Conservation (phyloP, 2,329 filamentous ascomycete species). For the Hymenoscyphus scutula region DNA sequence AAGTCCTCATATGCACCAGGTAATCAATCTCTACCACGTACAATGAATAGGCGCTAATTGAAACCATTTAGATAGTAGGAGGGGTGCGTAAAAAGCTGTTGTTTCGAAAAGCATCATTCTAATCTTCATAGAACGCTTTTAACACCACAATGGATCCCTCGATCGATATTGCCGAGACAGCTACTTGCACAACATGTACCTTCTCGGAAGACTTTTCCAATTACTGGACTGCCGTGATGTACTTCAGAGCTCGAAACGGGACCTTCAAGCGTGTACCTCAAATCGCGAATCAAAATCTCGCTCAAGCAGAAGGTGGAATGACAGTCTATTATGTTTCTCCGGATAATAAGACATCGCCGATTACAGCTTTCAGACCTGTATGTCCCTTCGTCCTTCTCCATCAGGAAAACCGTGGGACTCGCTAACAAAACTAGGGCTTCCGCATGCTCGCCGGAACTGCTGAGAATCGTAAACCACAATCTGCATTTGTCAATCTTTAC, state of each 20-base stretch:
- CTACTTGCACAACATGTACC: slow-evolving; percentile 13
- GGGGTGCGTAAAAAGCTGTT: slow-evolving; percentile 2
- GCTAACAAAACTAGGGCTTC: slow-evolving; percentile 7
- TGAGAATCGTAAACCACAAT: slow-evolving; percentile 4
- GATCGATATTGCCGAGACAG: slow-evolving; percentile 1
- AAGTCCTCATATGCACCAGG: slow-evolving; percentile 13
- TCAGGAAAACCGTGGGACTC: background rate
- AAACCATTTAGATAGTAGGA: slow-evolving; percentile 5
- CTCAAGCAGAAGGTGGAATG: slow-evolving; percentile 9
- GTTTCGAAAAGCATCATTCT: background rate
- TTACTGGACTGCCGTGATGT: slow-evolving; percentile 14
- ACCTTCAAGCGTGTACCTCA: slow-evolving; percentile 14
- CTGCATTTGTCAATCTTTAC: slow-evolving; percentile 13
- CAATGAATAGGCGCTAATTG: background rate
- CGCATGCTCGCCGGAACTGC: slow-evolving; percentile 12
- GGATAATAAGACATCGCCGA: background rate
- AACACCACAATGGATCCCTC: slow-evolving; percentile 9
- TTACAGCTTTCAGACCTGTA: slow-evolving; percentile 7
- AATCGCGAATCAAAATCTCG: slow-evolving; percentile 10
- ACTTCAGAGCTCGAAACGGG: slow-evolving; percentile 14
- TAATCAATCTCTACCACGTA: background rate
- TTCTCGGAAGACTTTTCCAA: slow-evolving; percentile 16
- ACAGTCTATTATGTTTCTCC: slow-evolving; percentile 14
- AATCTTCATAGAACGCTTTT: slow-evolving; percentile 2
- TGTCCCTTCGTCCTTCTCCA: background rate